Evolutionary conservation across 805 yeast genomes (phyloP), one percentile per base, ranked within the genome.

Genomic region (Ogataea naganishii): DNA sequence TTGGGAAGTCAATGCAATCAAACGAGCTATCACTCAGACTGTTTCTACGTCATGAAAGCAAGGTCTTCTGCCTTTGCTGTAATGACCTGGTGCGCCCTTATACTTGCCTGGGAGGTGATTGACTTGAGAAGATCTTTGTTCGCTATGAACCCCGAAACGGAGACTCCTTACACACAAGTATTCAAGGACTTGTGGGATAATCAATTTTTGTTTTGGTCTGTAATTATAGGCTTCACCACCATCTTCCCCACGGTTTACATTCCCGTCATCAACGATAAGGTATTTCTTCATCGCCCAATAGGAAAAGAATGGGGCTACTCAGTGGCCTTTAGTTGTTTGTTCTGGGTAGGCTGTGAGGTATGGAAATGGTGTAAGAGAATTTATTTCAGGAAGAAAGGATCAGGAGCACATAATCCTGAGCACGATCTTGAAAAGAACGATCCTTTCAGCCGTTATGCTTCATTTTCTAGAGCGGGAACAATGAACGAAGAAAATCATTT

Each of bases 231-330:
- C 2, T 70, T 80, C 37, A 53, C 69, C 10, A 66, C 84, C 3
- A 76, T 80, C 4, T 77, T 84, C 69, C 94, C 94, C 24, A 80
- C 82, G 13, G 73, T 83, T 22, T 83, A 83, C 55, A 84, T 84
- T 39, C 95, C 95, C 6, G 94, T 80, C n/a, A 82, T 84, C 48
- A 84, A 84, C 53, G 58, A 64, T 26, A 67, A 69, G 38, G 94
- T 84, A 7, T 84, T 84, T 51, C 60, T 77, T 43, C 95, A 84
- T 53, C 61, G 53, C 18, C 72, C 76, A 6, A 81, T 83, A 39
- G 69, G 76, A 7, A 75, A 73, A 56, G 94, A 83, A 59, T 84
- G 94, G 94, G 89, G 82, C 11, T 54, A 82, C 36, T 69, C 84
- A 1, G 58, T 78, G 38, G 82, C 72, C 0, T 67, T 75, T 37